Evolutionary conservation across 805 yeast genomes (phyloP).

Genomic region (Hanseniaspora meyeri): DNA sequence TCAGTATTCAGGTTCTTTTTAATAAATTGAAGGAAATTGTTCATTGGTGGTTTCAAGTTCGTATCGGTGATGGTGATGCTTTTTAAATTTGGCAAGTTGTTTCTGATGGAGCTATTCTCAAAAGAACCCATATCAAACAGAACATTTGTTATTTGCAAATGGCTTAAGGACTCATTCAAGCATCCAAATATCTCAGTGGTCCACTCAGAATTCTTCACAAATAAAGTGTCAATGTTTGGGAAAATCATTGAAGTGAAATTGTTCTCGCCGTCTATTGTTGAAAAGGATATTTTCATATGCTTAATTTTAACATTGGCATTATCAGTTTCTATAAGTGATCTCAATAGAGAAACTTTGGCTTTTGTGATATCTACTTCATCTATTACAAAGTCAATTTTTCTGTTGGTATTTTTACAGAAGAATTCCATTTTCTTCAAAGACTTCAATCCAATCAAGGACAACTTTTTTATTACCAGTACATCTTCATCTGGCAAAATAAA

Average conservation of each 20-base stretch:
- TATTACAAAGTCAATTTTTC: neutral
- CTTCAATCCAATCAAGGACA: neutral
- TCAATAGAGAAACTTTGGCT: neutral
- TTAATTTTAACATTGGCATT: neutral
- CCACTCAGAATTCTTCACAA: constrained; percentile 6
- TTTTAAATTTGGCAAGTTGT: neutral
- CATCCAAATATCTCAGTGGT: neutral
- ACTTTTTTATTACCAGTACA: neutral
- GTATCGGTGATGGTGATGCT: constrained; percentile 1
- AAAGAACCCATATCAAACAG: neutral
- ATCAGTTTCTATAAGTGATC: neutral
- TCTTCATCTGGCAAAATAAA: neutral
- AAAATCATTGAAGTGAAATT: neutral
- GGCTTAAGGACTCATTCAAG: neutral
- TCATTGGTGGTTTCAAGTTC: constrained; percentile 1
- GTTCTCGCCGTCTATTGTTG: neutral
- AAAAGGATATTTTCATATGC: constrained; percentile 2
- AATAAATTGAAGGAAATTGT: constrained; percentile 1
- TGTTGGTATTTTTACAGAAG: neutral
- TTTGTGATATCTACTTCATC: constrained; percentile 4
- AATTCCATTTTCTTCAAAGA: neutral
- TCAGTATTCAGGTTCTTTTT: neutral
- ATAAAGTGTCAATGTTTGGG: neutral
- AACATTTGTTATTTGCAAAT: neutral
- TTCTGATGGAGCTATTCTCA: neutral